Conservation (phyloP, 441 rosid genomes). For the Euphorbia neoarborescens region DNA sequence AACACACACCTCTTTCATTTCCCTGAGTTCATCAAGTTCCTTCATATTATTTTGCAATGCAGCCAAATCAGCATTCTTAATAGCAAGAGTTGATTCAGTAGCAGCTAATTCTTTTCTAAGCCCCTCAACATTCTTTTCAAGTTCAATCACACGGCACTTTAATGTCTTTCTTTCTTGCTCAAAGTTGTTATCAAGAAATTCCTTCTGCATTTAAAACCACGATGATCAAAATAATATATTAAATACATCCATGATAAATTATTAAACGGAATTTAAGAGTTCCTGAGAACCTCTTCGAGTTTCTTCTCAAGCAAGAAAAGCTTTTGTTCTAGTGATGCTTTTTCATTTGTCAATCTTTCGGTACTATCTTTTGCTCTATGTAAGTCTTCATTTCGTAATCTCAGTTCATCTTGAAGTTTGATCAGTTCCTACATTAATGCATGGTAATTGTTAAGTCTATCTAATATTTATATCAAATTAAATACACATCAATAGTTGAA, state of each 20-base stretch:
- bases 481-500: background rate
- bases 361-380: conserved; percentile 42
- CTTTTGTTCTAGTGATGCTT: conserved; percentile 50
- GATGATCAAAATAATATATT: background rate
- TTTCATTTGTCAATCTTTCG: conserved; percentile 51
- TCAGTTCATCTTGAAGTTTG: conserved; percentile 65
- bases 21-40: conserved; percentile 85
- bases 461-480: conserved; percentile 4
- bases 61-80: conserved; percentile 46
- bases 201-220: conserved; percentile 36
- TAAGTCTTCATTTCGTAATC: conserved; percentile 49
- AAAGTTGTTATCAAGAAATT: conserved; percentile 40
- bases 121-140: conserved; percentile 57
- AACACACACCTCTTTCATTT: conserved; percentile 71
- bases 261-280: conserved; percentile 11
- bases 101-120: conserved; percentile 43
- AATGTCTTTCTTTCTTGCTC: conserved; percentile 61
- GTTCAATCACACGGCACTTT: conserved; percentile 52
- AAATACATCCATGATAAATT: conserved; percentile 5
- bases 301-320: conserved; percentile 49
- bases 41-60: conserved; percentile 56
- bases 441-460: conserved; percentile 15
- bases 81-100: conserved; percentile 49
- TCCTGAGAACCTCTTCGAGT: conserved; percentile 57
- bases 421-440: conserved; percentile 34